phyloP scores from a whole-genome alignment of 129 eudicot species.

The Gnaphalium uliginosum region DNA sequence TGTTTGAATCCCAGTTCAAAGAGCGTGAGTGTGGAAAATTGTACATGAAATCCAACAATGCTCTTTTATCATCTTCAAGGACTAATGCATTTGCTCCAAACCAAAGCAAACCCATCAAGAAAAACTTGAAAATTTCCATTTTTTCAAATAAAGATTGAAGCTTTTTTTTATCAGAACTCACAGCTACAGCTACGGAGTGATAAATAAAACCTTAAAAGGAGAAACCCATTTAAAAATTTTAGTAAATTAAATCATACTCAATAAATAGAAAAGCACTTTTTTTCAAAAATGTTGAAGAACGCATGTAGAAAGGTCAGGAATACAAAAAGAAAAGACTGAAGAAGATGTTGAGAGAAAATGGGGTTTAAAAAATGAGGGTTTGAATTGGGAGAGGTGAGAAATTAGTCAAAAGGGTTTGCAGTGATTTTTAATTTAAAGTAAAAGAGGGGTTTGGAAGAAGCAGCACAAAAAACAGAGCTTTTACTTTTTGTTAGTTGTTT shows the following conservation, averaged over 20 bases:
- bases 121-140: conserved; percentile 49
- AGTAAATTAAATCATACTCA: conserved; percentile 13
- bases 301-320: conserved; percentile 35
- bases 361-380: conserved; percentile 45
- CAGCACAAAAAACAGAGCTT: conserved; percentile 47
- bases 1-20: conserved; percentile 63
- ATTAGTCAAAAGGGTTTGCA: conserved; percentile 45
- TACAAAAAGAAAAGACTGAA: conserved; percentile 21
- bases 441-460: conserved; percentile 29
- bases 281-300: conserved; percentile 28
- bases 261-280: conserved; percentile 20
- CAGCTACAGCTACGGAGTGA: background rate
- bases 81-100: conserved; percentile 40
- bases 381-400: conserved; percentile 43
- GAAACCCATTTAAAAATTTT: conserved; percentile 13
- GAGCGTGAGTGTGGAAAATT: conserved; percentile 59
- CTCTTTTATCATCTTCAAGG: conserved; percentile 71
- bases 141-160: conserved; percentile 15
- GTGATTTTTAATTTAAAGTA: conserved; percentile 40
- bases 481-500: conserved; percentile 52
- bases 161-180: conserved; percentile 12
- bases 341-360: conserved; percentile 45
- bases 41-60: conserved; percentile 73
- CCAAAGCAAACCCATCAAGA: conserved; percentile 44
- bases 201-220: conserved; percentile 1